Base-by-base conservation (phyloP, 2,329 filamentous ascomycete species). In the Fusarium nematophilum region DNA sequence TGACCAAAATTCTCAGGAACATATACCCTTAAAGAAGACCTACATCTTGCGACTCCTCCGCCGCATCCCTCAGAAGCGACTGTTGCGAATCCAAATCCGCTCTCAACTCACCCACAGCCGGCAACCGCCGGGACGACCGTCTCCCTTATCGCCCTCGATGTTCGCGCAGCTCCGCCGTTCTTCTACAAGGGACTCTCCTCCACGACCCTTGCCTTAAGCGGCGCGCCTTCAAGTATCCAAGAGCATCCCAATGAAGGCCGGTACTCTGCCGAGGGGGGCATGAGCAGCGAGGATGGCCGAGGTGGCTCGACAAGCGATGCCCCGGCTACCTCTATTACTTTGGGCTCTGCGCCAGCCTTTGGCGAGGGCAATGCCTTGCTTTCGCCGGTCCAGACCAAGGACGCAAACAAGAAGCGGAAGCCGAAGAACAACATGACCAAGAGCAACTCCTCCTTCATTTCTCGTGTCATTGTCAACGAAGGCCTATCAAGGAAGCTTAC, bases 381-480 rank as follows among this genome's bases (percentile, higher is more conserved):
- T 25, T 80, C 83, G 9, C 81, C 83, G 14, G 79, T 82, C 13
- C 83, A 84, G 45, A 81, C 83, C 25, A 92, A 92, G 70, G 91
- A 93, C 69, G 83, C 86, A 33, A 87, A 86, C 62, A 97, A 97
- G 81, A 85, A 87, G 73, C 86, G 89, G 71, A 99, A 99, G 75
- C 95, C 95, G 3, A 99, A 98, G 83, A 98, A 94, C 77, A 98
- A 96, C 75, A 95, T 99, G 75, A 89, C 94, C 46, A 99, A 99
- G 81, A 98, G 93, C 78, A 98, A 97, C 75, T 99, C 95, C 9
- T 97, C 94, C 1, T 99, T 97, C 72, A 95, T 99, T 25, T 97
- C 94, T n/a, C 83, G 95, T 49, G 94, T 97, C 26, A 97, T 98
- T 62, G 89, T 93, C 13, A 91, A 97, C 70, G 95, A 99, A 68